phyloP scores from a whole-genome alignment of 2,329 filamentous ascomycete species.

The Metarhizium humberi region DNA sequence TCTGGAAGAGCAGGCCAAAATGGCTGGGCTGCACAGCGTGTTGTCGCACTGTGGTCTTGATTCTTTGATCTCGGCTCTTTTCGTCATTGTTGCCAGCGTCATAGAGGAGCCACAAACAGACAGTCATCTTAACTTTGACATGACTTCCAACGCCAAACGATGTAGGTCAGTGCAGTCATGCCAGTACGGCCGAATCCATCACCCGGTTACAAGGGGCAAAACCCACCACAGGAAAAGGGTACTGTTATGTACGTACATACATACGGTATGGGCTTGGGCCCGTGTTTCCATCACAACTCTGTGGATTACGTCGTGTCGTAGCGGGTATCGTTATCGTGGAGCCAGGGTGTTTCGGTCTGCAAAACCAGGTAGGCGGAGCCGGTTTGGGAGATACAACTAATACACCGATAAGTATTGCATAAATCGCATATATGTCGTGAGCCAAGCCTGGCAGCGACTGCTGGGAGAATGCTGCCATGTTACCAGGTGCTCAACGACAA shows the following conservation, averaged over 20 bases:
- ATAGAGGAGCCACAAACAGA: not conserved
- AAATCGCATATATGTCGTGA: not conserved
- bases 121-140: not conserved
- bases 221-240: not conserved
- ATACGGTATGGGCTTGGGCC: too few species aligned
- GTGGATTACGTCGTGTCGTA: not conserved
- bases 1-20: not conserved
- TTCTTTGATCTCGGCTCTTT: not conserved
- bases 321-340: not conserved
- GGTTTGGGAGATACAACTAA: not conserved
- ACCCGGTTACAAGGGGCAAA: not conserved
- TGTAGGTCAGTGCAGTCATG: not conserved
- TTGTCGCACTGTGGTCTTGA: not conserved
- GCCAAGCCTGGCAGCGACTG: not conserved
- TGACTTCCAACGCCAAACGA: not conserved
- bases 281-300: too few species aligned
- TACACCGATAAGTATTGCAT: not conserved
- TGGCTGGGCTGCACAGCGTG: not conserved
- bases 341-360: not conserved
- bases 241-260: too few species aligned
- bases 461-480: not conserved
- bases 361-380: not conserved
- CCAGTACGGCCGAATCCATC: not conserved
- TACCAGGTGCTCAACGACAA: too few species aligned
- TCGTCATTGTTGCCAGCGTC: not conserved